phyloP scores from a whole-genome alignment of 768 basidiomycete genomes.

The Tulasnella sp. region DNA sequence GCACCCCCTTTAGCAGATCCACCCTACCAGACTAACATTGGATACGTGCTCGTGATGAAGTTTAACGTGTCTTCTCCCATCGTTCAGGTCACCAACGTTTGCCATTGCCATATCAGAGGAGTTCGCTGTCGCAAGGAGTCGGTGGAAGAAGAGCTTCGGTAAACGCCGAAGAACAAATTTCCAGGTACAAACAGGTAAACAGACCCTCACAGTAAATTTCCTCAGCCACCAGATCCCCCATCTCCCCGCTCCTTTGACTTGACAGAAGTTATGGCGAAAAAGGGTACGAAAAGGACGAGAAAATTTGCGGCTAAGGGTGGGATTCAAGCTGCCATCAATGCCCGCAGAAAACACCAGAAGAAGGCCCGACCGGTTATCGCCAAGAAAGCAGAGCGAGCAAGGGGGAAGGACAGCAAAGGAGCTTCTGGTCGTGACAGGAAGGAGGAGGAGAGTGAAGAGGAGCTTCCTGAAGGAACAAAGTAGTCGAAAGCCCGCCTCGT shows the following conservation, averaged over 20 bases:
- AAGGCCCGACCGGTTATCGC: constrained; percentile 36
- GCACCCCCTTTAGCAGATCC: neutral
- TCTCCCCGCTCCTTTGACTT: neutral
- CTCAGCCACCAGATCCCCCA: neutral
- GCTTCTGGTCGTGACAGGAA: constrained; percentile 24
- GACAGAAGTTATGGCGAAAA: constrained; percentile 40
- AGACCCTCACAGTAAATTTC: neutral
- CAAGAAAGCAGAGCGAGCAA: constrained; percentile 32
- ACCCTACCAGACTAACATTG: constrained; percentile 24
- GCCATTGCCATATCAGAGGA: neutral
- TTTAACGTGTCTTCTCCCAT: constrained; percentile 53
- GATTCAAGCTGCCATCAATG: constrained; percentile 78
- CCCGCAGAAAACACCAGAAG: constrained; percentile 73
- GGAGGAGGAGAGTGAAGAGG: constrained; percentile 27
- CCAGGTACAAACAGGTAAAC: neutral
- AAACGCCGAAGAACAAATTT: constrained; percentile 3
- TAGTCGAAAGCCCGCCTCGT: neutral
- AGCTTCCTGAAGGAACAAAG: constrained; percentile 26
- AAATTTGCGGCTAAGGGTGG: constrained; percentile 86
- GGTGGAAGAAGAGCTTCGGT: neutral
- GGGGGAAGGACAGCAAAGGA: constrained; percentile 30
- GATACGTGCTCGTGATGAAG: constrained; percentile 62
- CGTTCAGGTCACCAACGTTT: constrained; percentile 21
- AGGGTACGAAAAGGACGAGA: constrained; percentile 69
- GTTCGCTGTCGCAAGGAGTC: neutral